phyloP scores from a whole-genome alignment of 1,284 basidiomycete genomes.

The Ganoderma meredithae region DNA sequence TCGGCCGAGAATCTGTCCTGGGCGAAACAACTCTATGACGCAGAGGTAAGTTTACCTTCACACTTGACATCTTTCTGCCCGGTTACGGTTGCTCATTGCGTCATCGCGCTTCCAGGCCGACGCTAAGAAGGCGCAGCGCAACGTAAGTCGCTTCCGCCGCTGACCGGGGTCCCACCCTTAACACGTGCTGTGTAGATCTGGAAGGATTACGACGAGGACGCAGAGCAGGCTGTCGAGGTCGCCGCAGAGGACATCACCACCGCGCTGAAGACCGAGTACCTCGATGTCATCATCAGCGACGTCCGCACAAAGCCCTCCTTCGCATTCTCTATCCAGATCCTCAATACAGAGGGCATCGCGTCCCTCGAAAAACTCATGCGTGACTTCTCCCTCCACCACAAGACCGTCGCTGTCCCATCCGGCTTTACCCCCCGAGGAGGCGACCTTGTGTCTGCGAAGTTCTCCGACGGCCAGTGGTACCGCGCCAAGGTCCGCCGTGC shows the following conservation, averaged over 20 bases:
- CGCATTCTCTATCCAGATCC: conserved; percentile 90
- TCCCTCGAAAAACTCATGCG: conserved; percentile 93
- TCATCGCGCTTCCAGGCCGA: conserved; percentile 58
- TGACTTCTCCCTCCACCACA: conserved; percentile 89
- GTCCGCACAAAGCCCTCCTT: conserved; percentile 81
- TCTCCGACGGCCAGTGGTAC: conserved; percentile 93
- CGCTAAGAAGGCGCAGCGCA: conserved; percentile 79
- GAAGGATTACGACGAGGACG: conserved; percentile 79
- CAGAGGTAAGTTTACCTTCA: conserved; percentile 64
- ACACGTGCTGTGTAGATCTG: conserved; percentile 66
- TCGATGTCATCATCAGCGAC: conserved; percentile 93
- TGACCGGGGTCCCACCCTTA: conserved; percentile 19
- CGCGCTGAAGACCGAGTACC: conserved; percentile 82
- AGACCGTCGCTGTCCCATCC: conserved; percentile 63
- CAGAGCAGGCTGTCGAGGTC: conserved; percentile 59
- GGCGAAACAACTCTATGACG: conserved; percentile 82
- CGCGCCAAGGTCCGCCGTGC: conserved; percentile 87
- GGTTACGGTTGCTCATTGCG: conserved; percentile 6
- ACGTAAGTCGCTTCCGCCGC: conserved; percentile 53
- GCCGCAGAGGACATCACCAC: conserved; percentile 52
- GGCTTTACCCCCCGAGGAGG: conserved; percentile 83
- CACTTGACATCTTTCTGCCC: conserved; percentile 15
- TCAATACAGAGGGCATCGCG: conserved; percentile 90
- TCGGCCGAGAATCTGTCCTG: conserved; percentile 86
- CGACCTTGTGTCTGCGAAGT: conserved; percentile 91